Base-by-base conservation (phyloP, 1,139 yeast species). In the Scheffersomyces insectosa region DNA sequence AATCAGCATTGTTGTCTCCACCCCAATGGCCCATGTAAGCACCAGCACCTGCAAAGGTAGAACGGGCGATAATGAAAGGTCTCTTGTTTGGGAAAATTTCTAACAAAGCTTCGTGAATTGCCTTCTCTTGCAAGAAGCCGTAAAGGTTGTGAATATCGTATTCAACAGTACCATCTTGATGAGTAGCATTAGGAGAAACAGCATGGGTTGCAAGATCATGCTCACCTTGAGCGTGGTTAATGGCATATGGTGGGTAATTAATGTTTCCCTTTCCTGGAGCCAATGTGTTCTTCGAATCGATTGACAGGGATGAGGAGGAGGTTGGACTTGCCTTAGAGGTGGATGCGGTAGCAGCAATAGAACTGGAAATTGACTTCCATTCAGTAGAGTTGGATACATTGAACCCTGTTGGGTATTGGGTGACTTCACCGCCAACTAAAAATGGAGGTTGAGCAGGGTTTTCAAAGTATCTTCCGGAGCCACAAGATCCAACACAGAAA, bases 401-500 rank as follows among this genome's bases (percentile, higher is more conserved):
- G 45, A 54, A 56, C 14, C 57, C 62, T 23, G 43, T 47, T 20
- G 62, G 66, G 46, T 51, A 56, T 28, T 42, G 45, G 25, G 52
- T 48, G 5, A 50, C 45, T 4, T 43, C 46, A 29, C 38, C 45
- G 20, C 57, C 55, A 34, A 51, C 55, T n/a, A 50, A 47, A 42
- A 59, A 55, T 11, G 62, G 55, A 28, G 60, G 59, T 9, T 42
- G 48, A 7, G 49, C 64, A 5, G 65, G 66, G 42, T 62, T 59
- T 27, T 56, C 53, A 15, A 40, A 39, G 23, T 49, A 41, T 36
- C 43, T 47, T 20, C 50, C 60, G 11, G 55, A 44, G 27, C 65
- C 66, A 48, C 65, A 62, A 15, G 65, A 59, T 5, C 67, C 67
- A 28, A 61, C 65, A 44, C 70, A 64, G 56, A 65, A 66, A 5